Conservation (phyloP, 2,329 filamentous ascomycete genomes). For the Penicillium sp. region DNA sequence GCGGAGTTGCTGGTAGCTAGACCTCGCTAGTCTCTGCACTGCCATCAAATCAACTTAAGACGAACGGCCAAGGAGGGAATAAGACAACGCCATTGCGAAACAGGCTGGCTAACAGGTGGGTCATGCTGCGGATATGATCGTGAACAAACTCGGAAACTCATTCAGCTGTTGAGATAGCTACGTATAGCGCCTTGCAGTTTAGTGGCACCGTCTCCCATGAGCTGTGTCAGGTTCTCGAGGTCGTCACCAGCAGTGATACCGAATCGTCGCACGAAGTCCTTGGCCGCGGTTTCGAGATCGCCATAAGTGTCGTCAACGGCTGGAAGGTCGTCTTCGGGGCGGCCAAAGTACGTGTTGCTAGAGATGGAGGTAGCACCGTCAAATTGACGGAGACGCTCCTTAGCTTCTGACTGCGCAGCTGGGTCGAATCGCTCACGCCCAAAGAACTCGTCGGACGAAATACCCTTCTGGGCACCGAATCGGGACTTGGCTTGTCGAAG, state of each 20-base stretch:
- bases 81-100: slow-evolving; percentile 3
- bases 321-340: slow-evolving; percentile 78
- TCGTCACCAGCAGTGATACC: slow-evolving; percentile 96
- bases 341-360: slow-evolving; percentile 96
- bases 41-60: background rate
- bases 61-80: background rate
- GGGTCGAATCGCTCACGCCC: slow-evolving; percentile 87
- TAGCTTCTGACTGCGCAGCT: slow-evolving; percentile 79
- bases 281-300: slow-evolving; percentile 89
- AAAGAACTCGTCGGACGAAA: slow-evolving; percentile 98
- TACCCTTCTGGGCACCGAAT: slow-evolving; percentile 92
- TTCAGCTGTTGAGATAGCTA: slow-evolving; percentile 55
- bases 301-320: slow-evolving; percentile 76
- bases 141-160: slow-evolving; percentile 8
- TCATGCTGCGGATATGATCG: slow-evolving; percentile 17
- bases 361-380: slow-evolving; percentile 92
- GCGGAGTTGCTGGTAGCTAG: background rate
- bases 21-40: slow-evolving; percentile 10
- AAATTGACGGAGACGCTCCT: slow-evolving; percentile 84
- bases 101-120: slow-evolving; percentile 7
- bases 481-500: slow-evolving; percentile 84
- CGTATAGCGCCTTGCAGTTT: slow-evolving; percentile 74
- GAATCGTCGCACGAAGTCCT: slow-evolving; percentile 94
- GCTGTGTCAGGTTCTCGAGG: slow-evolving; percentile 82
- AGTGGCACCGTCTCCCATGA: slow-evolving; percentile 83